phyloP scores from a whole-genome alignment of 306 rosid species.

The Myrica gale region DNA sequence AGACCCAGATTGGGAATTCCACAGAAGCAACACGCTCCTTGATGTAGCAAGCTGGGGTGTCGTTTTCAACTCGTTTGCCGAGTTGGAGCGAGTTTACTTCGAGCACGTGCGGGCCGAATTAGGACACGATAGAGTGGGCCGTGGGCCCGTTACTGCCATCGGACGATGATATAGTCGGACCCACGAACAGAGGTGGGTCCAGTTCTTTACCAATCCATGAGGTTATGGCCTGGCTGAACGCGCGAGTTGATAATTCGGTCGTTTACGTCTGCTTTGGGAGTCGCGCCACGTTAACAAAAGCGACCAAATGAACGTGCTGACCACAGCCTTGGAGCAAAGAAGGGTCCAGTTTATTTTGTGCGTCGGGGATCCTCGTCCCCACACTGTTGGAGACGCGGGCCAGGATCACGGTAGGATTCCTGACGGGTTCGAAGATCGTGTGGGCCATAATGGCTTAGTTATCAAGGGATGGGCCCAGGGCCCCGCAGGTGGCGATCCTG shows the following conservation, averaged over 20 bases:
- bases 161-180: too few relatives aligned
- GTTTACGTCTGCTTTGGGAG: background rate
- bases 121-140: constrained; percentile 38
- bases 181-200: background rate
- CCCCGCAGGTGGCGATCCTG: constrained; percentile 43
- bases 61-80: constrained; percentile 38
- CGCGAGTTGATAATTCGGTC: background rate
- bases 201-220: background rate
- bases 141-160: constrained; percentile 40
- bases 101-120: constrained; percentile 29
- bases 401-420: constrained; percentile 8
- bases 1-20: constrained; percentile 12
- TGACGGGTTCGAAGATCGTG: constrained; percentile 26
- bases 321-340: background rate
- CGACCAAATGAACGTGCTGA: background rate
- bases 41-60: constrained; percentile 37
- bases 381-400: too few relatives aligned
- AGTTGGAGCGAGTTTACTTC: constrained; percentile 35
- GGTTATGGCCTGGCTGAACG: background rate
- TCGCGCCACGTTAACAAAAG: background rate
- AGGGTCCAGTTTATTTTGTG: background rate
- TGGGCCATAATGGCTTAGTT: constrained; percentile 20
- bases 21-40: background rate
- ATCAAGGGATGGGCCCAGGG: constrained; percentile 60
- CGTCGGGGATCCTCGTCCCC: background rate